Evolutionary conservation across 345 rosid species (phyloP), one percentile per base, ranked within the genome.

Genomic region (Rhizophora apiculata): DNA sequence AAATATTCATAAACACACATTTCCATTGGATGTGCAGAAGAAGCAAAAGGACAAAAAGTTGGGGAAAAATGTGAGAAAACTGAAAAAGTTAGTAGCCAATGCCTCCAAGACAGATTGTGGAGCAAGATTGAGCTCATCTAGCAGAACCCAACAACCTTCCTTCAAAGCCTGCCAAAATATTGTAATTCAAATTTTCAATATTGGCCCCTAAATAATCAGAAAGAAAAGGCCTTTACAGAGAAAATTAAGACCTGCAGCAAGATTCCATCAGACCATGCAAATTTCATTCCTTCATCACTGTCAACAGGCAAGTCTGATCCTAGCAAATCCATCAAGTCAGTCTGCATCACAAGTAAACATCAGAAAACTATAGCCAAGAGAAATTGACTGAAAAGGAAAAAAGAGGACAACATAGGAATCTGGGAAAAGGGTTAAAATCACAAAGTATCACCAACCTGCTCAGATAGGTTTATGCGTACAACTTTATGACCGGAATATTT

Each of bases 51-150:
- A 19, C 2, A 56, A 53, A 34, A 13, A 30, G 65, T 0, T 31
- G 64, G 62, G 68, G 36, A 24, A 43, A 49, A 29, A 67, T 31
- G 8, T 22, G 48, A 52, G 22, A 20, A 57, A 61, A 56, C 16
- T 18, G 31, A 31, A 11, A 49, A 60, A 46, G 62, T 53, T 65
- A 30, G 58, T 30, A 48, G 63, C 27, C 74, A 39, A 30, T 79
- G 69, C 98, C 98, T 94, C 97, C 69, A 94, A 78, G 74, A 94
- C 98, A 63, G 98, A 94, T 76, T 94, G 98, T 26, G 97, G 96
- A 68, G 98, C 97, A 77, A 94, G 97, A 85, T 94, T 94, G 73
- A 94, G 87, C 82, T 94, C 98, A 82, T 94, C 98, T 62, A 94
- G 84, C 86, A 94, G 79, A 79, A 94, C 92, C 98, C 98, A 94